Evolutionary conservation across 1,284 basidiomycete genomes (phyloP).

Genomic region (Apiotrichum sp.): DNA sequence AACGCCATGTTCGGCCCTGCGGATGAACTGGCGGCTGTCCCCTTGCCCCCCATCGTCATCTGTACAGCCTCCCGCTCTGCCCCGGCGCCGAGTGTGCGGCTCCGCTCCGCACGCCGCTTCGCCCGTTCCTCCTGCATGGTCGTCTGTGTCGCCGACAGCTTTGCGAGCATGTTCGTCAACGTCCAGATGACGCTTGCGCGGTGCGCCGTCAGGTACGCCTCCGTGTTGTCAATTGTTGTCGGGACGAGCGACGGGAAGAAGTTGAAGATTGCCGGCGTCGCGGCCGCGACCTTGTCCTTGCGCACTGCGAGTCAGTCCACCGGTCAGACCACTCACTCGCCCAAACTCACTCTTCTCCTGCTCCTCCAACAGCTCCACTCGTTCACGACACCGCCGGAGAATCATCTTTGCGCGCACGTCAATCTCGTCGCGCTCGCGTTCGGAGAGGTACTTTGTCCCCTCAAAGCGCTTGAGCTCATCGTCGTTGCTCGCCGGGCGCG

Average conservation of each 20-base stretch:
- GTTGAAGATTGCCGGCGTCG: constrained; percentile 25
- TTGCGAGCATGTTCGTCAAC: constrained; percentile 49
- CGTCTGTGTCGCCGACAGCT: constrained; percentile 46
- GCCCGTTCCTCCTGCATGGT: constrained; percentile 52
- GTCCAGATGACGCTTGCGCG: constrained; percentile 51
- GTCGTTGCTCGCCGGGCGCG: constrained; percentile 8
- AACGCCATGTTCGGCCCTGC: not conserved
- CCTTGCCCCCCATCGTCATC: constrained; percentile 7
- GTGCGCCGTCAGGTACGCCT: constrained; percentile 48
- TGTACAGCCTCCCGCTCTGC: constrained; percentile 29
- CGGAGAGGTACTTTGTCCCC: constrained; percentile 48
- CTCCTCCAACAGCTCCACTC: constrained; percentile 50
- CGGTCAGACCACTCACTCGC: not conserved
- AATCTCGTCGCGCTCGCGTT: constrained; percentile 55
- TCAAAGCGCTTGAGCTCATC: constrained; percentile 36
- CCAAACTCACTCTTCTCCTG: constrained; percentile 50
- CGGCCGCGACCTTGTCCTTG: constrained; percentile 20
- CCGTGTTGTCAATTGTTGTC: constrained; percentile 14
- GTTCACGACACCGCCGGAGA: constrained; percentile 50
- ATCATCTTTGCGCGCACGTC: constrained; percentile 53
- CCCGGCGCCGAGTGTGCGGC: constrained; percentile 35
- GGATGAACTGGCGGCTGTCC: not conserved
- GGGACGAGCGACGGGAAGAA: constrained; percentile 44
- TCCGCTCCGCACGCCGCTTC: constrained; percentile 41
- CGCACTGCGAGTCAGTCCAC: constrained; percentile 14